Evolutionary conservation across 495 filamentous ascomycete species (phyloP), one percentile per base, ranked within the genome.

Genomic region (Daldinia concentrica): DNA sequence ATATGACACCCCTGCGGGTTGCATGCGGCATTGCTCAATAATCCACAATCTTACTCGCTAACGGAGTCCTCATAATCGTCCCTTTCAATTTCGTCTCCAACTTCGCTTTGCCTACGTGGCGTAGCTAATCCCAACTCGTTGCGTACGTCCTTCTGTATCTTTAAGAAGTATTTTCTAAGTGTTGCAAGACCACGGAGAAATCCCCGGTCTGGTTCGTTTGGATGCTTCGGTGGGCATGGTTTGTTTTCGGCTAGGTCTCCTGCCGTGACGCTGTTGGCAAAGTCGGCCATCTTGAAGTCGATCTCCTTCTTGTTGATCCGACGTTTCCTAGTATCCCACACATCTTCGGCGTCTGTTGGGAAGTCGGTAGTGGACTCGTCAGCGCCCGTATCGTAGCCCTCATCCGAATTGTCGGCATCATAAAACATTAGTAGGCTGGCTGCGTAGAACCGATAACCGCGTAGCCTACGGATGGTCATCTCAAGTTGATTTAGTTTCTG

Each of bases 271-370:
- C 94, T 98, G 76, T 99, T 99, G 27, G 95, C 95, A 83, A 99
- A 99, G 78, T 99, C 95, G 50, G 97, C 94, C 77, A 99, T 97
- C 79, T 98, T 98, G 76, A 99, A 86, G 74, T 97, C 91, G 65
- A 99, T 92, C 57, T 90, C 85, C 8, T 81, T 77, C 63, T 74
- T 74, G 63, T 75, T 82, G 37, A 58, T 70, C 51, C 75, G 79
- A 14, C 77, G 78, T 51, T 76, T 75, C 64, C 76, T 81, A 57
- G 50, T 65, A 59, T 66, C 58, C 69, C 73, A 66, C 3, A 60
- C 61, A 56, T 83, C 82, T 64, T 87, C 85, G 22, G 83, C 82
- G 43, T 89, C 86, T 15, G 83, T 85, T 17, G 80, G 75, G 34
- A 82, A 80, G 50, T 85, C 82, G 1, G 81, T 86, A 0, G 81